Evolutionary conservation across 257 asterid species (phyloP).

Genomic region (Solanum arcanum): DNA sequence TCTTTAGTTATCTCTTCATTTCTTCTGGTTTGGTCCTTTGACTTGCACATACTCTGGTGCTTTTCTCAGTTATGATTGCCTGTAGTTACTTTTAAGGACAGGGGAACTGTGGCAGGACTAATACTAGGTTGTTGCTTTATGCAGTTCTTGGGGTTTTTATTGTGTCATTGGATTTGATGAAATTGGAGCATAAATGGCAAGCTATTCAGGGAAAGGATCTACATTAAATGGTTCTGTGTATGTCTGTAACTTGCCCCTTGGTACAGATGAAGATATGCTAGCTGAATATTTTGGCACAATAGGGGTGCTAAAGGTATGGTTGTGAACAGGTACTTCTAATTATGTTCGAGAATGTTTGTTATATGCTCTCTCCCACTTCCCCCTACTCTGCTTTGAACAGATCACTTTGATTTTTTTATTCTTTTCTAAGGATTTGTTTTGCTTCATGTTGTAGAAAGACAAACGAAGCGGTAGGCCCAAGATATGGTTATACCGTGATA

Average conservation of each 20-base stretch:
- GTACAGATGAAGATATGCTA: constrained; percentile 86
- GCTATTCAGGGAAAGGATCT: constrained; percentile 49
- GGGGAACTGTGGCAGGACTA: background rate
- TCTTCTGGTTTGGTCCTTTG: background rate
- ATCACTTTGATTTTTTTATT: background rate
- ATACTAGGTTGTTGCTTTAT: background rate
- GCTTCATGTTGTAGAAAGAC: constrained; percentile 50
- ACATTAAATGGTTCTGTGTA: constrained; percentile 73
- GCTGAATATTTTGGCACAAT: constrained; percentile 94
- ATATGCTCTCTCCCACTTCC: background rate
- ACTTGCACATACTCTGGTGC: background rate
- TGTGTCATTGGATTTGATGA: constrained; percentile 24
- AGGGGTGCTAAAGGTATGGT: constrained; percentile 89
- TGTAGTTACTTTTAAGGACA: background rate
- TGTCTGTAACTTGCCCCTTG: constrained; percentile 83
- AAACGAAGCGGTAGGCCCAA: constrained; percentile 91
- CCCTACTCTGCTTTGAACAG: background rate
- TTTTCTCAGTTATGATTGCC: background rate
- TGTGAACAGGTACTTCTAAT: constrained; percentile 2
- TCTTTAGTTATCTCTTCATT: background rate
- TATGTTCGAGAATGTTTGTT: background rate
- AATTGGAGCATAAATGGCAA: constrained; percentile 58
- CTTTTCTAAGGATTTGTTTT: constrained; percentile 1
- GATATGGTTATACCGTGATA: constrained; percentile 91
- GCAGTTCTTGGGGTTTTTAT: constrained; percentile 3